These are phyloP conservation scores for Lenwebbia sp. DNA, from an alignment of 345 rosid genomes.

Conservation along the genomic window DNA sequence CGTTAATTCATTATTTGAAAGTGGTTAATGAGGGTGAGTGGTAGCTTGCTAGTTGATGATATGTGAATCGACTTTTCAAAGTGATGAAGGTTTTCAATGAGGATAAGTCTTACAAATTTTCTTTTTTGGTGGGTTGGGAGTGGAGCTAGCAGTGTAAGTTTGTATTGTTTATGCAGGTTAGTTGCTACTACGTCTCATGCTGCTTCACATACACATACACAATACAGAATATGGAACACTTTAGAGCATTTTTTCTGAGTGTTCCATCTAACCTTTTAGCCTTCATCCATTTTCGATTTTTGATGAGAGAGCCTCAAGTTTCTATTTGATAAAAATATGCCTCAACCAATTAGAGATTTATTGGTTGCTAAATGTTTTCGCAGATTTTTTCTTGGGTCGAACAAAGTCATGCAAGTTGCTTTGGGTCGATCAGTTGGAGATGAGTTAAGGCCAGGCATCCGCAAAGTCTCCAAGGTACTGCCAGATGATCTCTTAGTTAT, in stretches of 20 bases:
- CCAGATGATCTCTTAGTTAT: background rate
- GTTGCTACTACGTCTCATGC: background rate
- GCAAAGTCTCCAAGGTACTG: slow-evolving; percentile 73
- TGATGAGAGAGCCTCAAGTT: background rate
- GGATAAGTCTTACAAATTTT: background rate
- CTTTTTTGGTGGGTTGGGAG: background rate
- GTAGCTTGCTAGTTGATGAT: background rate
- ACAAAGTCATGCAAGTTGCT: slow-evolving; percentile 96
- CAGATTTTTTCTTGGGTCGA: slow-evolving; percentile 93
- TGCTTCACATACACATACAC: background rate
- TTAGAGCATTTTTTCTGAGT: background rate
- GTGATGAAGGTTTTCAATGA: background rate
- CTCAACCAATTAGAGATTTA: background rate
- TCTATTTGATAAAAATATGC: background rate
- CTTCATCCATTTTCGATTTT: background rate
- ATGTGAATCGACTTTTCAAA: background rate
- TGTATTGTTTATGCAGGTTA: background rate
- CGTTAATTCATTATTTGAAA: background rate
- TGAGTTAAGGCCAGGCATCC: slow-evolving; percentile 65
- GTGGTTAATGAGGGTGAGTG: background rate
- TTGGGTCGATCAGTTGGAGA: slow-evolving; percentile 87
- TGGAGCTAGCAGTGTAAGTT: background rate
- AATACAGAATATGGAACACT: background rate
- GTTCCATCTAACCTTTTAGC: background rate
- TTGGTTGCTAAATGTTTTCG: background rate